Evolutionary conservation across 441 rosid genomes (phyloP).

Genomic region (Pelargonium myrrhifolium): DNA sequence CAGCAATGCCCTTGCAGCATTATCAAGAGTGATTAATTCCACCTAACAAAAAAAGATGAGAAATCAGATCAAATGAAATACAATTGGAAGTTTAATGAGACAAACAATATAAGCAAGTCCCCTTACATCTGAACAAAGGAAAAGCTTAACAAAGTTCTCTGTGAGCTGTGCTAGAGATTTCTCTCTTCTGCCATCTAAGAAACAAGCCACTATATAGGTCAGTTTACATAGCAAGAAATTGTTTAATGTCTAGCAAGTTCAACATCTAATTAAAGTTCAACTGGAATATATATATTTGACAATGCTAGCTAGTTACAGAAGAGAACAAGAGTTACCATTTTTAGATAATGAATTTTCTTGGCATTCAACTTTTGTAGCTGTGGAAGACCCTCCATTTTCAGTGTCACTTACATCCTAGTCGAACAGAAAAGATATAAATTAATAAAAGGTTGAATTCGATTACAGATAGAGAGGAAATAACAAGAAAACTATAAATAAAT

Average conservation of each 20-base stretch:
- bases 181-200: constrained; percentile 56
- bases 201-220: not conserved
- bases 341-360: constrained; percentile 43
- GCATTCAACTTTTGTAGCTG: constrained; percentile 31
- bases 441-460: not conserved
- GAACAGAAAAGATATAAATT: not conserved
- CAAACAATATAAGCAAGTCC: not conserved
- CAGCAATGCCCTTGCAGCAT: constrained; percentile 55
- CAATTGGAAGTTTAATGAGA: not conserved
- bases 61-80: constrained; percentile 5
- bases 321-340: constrained; percentile 38
- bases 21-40: constrained; percentile 62
- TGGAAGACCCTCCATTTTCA: constrained; percentile 33
- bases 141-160: constrained; percentile 81
- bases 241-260: too few species aligned
- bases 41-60: constrained; percentile 29
- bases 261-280: too few species aligned
- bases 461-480: too few species aligned
- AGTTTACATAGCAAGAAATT: not conserved
- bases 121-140: constrained; percentile 73
- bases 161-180: constrained; percentile 69
- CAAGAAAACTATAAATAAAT: too few species aligned
- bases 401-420: constrained; percentile 38
- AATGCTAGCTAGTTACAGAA: not conserved
- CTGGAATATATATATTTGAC: too few species aligned